Evolutionary conservation across 345 rosid species (phyloP).

Genomic region (Adansonia digitata): DNA sequence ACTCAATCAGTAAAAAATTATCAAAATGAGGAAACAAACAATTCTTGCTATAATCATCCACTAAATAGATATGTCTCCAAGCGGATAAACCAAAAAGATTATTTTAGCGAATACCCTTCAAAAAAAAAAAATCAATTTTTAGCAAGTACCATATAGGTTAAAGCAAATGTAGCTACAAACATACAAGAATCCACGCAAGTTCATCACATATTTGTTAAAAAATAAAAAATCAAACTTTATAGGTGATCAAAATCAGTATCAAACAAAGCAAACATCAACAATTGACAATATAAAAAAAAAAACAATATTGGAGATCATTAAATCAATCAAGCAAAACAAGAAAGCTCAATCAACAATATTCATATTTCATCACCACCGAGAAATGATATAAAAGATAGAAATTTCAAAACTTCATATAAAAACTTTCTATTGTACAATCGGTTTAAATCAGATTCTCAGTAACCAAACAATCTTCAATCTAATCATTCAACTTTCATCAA

Average conservation of each 20-base stretch:
- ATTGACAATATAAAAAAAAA: background rate
- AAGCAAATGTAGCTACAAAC: slow-evolving; percentile 30
- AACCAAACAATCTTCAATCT: slow-evolving; percentile 14
- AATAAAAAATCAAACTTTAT: slow-evolving; percentile 4
- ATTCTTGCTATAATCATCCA: slow-evolving; percentile 2
- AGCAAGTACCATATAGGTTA: slow-evolving; percentile 2
- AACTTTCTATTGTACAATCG: background rate
- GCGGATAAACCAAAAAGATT: slow-evolving; percentile 5
- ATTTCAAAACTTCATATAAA: background rate
- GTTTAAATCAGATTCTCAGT: background rate
- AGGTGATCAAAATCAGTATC: background rate
- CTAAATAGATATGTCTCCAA: background rate
- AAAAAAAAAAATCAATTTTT: background rate
- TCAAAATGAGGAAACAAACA: background rate
- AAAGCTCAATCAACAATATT: background rate
- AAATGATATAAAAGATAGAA: background rate
- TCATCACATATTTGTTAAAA: slow-evolving; percentile 16
- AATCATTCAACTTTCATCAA: slow-evolving; percentile 28
- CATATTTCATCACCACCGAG: background rate
- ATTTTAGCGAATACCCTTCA: slow-evolving; percentile 16
- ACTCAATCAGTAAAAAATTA: slow-evolving; percentile 5
- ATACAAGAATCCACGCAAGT: slow-evolving; percentile 9
- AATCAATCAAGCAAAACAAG: slow-evolving; percentile 5
- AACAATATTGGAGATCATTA: background rate
- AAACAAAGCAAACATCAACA: slow-evolving; percentile 5